Evolutionary conservation across 768 basidiomycete species (phyloP), one percentile per base, ranked within the genome.

Genomic region (Leccinellum luteum): DNA sequence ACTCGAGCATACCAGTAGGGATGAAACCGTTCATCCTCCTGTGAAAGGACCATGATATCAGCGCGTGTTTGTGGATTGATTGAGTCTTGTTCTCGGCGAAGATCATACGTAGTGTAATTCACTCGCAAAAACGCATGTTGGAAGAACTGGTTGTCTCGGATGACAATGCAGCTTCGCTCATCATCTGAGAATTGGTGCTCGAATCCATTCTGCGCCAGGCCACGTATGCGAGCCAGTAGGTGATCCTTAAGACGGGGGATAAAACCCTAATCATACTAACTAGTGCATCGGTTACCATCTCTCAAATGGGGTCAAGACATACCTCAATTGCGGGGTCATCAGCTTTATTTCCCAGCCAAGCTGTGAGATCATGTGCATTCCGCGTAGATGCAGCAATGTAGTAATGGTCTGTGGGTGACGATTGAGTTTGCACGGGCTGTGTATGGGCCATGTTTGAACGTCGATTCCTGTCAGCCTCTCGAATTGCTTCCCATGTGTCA

Each of bases 1-100:
- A 68, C 60, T 1, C 56, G 53, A 0, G 49, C 64, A 66, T 80
- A 80, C 74, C 72, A 75, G 49, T 70, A 79, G 0, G 73, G 75
- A 45, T 79, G 75, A 1, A 43, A 34, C 1, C n/a, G 15, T 14
- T 63, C 31, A 6, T 54, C 68, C 70, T 13, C 66, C 0, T 63
- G 60, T 4, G 70, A 57, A 0, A 70, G 59, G 19, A 25, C 4
- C 44, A 45, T 45, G 44, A 45, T 45, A 23, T 45, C 44, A 13
- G 44, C 4, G 10, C 13, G 44, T 12, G 23, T 45, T 12, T 4
- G 14, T 1, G 23, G 44, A 25, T 45, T 25, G 9, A 45, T 25
- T 10, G 21, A 21, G 56, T 81, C 78, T 56, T 78, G 75, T 6
- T 55, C 49, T 45, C 21, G 58, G 12, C 43, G 57, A 2, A 69